Percentiles rank a stretch among this genome's conserved stretches.
These are phyloP conservation scores for Penicillium sp. DNA, from an alignment of 2,329 filamentous ascomycete species.

Conservation along the genomic window DNA sequence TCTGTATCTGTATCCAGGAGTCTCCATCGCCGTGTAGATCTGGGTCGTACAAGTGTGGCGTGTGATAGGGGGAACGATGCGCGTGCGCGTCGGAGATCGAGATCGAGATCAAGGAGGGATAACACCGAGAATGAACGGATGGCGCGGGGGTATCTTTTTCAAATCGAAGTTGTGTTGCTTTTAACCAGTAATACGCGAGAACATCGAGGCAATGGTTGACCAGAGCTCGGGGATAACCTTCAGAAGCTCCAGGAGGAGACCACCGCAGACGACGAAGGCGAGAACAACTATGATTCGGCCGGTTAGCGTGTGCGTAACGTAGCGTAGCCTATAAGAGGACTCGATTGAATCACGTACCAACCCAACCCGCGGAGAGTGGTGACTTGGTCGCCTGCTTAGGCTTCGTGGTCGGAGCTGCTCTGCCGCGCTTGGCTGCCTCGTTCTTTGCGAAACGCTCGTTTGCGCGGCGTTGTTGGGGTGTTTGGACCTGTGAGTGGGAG, in stretches of 20 bases:
- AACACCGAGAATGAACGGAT: too few relatives aligned
- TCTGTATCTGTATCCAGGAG: too few relatives aligned
- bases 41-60: too few relatives aligned
- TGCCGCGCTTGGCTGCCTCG: conserved; percentile 65
- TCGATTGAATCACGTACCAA: too few relatives aligned
- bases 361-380: conserved; percentile 61
- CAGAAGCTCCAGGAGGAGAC: conserved; percentile 62
- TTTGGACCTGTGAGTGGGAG: conserved; percentile 68
- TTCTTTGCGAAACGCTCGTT: conserved; percentile 65
- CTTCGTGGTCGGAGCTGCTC: conserved; percentile 51
- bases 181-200: conserved; percentile 30
- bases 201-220: conserved; percentile 36
- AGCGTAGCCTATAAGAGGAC: too few relatives aligned
- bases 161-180: conserved; percentile 1
- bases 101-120: too few relatives aligned
- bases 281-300: conserved; percentile 55
- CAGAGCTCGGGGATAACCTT: conserved; percentile 49
- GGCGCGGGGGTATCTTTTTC: conserved; percentile 15
- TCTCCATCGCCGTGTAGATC: too few relatives aligned
- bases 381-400: conserved; percentile 56
- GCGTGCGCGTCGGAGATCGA: too few relatives aligned
- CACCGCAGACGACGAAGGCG: conserved; percentile 66
- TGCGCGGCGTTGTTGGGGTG: conserved; percentile 66
- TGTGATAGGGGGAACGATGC: too few relatives aligned
- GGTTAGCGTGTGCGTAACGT: conserved; percentile 4